These are phyloP conservation scores for Trypanosoma avium DNA, from an alignment of 208 protist genomes.

Conservation along the genomic window DNA sequence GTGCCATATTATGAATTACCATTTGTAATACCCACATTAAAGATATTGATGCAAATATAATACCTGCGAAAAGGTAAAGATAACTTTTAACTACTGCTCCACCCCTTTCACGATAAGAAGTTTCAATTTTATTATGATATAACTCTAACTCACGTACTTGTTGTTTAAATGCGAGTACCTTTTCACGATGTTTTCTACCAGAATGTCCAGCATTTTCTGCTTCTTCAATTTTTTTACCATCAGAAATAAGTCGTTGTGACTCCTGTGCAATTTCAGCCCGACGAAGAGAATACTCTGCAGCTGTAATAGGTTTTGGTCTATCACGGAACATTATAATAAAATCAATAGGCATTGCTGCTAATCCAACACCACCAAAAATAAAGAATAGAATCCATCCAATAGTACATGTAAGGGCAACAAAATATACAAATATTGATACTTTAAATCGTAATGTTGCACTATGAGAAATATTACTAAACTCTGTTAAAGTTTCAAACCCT, in stretches of 20 bases:
- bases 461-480: slow-evolving; percentile 19
- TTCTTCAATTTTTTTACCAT: slow-evolving; percentile 57
- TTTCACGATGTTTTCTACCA: slow-evolving; percentile 43
- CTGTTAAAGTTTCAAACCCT: slow-evolving; percentile 6
- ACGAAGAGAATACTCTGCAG: slow-evolving; percentile 66
- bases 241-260: slow-evolving; percentile 63
- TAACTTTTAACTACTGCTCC: slow-evolving; percentile 54
- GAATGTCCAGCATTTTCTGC: slow-evolving; percentile 26
- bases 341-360: slow-evolving; percentile 88
- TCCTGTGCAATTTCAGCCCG: slow-evolving; percentile 64
- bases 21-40: slow-evolving; percentile 89
- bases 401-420: slow-evolving; percentile 56
- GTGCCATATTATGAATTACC: slow-evolving; percentile 71
- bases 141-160: slow-evolving; percentile 78
- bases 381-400: slow-evolving; percentile 88
- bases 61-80: slow-evolving; percentile 33
- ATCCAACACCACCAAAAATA: slow-evolving; percentile 92
- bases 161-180: slow-evolving; percentile 66
- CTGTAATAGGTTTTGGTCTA: slow-evolving; percentile 73
- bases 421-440: slow-evolving; percentile 60
- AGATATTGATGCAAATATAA: slow-evolving; percentile 52
- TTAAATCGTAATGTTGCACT: slow-evolving; percentile 24
- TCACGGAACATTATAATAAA: slow-evolving; percentile 67
- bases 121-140: slow-evolving; percentile 68
- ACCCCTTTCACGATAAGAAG: slow-evolving; percentile 66